Base-by-base conservation (phyloP, 768 basidiomycete species). In the Amanita jacksonii region DNA sequence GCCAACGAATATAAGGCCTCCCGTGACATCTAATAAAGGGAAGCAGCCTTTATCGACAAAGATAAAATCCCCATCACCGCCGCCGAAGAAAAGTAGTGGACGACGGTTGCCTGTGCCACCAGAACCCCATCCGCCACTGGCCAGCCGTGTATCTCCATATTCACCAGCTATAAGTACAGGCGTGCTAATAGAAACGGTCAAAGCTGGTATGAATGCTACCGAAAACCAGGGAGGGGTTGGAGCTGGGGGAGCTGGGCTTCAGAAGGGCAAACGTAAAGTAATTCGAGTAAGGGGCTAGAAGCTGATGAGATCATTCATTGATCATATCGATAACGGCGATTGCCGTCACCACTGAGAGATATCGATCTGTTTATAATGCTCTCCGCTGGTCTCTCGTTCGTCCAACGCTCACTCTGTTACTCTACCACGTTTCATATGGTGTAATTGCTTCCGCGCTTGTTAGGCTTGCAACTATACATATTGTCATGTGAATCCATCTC, bases 261-360 rank as follows among this genome's bases (percentile, higher is more conserved):
- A 77, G 57, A 87, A 87, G 57, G 85, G 85, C 25, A 88, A 88
- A 59, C 66, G 83, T 63, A 88, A 85, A 58, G 82, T 89, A 5
- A 73, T 89, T 13, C 68, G 85, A 50, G 82, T 89, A 9, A 71
- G 82, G 49, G 79, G 75, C 36, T 81, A 49, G 59, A 18, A 13
- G 18, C 7, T 5, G 16, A 9, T 12, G n/a, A 20, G 13, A 16
- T 39, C 30, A 43, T n/a, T 10, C 4, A 24, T 16, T 48, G 44
- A 40, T 45, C 20, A 10, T 38, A 44, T 49, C 42, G 48, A 49
- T 49, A 40, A 41, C 43, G 36, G 38, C 37, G 46, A 43, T 36
- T 8, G 10, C 34, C 43, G 34, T n/a, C 3, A 16, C 19, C 13
- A 20, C 12, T 3, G 38, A n/a, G 4, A 22, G 19, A 35, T 35